Evolutionary conservation across 768 basidiomycete species (phyloP).

Genomic region (Tylopilus cervinicoccineus): DNA sequence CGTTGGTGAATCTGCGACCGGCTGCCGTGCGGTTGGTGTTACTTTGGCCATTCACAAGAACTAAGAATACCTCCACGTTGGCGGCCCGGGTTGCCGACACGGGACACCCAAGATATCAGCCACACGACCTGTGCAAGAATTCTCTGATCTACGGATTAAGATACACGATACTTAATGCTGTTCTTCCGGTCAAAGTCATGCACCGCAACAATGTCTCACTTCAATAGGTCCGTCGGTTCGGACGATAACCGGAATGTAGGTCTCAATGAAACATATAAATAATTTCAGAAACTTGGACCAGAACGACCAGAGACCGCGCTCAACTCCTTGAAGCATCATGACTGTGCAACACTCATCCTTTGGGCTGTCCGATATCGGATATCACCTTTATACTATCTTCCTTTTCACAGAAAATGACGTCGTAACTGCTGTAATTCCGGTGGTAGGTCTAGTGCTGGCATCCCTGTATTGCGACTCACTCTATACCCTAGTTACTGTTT

Average conservation of each 20-base stretch:
- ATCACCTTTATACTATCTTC: conserved; percentile 30
- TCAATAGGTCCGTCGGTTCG: not conserved
- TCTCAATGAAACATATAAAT: not conserved
- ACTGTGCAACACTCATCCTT: conserved; percentile 11
- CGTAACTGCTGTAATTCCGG: conserved; percentile 43
- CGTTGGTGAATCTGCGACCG: no score
- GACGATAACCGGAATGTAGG: not conserved
- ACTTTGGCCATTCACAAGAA: not conserved
- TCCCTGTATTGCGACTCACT: no score
- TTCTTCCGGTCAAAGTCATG: not conserved
- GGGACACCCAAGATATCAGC: no score
- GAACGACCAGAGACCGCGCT: not conserved
- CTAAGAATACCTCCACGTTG: not conserved
- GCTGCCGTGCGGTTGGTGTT: no score
- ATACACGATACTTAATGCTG: not conserved
- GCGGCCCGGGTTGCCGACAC: not conserved
- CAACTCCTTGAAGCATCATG: conserved; percentile 8
- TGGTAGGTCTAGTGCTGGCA: conserved; percentile 34
- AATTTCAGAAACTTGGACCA: not conserved
- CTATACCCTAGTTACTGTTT: no score
- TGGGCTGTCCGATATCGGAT: conserved; percentile 13
- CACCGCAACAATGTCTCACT: not conserved
- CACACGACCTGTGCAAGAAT: no score
- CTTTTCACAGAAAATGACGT: conserved; percentile 47
- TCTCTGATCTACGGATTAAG: no score